These are phyloP conservation scores for Pyricularia sp. DNA, from an alignment of 2,329 filamentous ascomycete genomes.

Conservation along the genomic window DNA sequence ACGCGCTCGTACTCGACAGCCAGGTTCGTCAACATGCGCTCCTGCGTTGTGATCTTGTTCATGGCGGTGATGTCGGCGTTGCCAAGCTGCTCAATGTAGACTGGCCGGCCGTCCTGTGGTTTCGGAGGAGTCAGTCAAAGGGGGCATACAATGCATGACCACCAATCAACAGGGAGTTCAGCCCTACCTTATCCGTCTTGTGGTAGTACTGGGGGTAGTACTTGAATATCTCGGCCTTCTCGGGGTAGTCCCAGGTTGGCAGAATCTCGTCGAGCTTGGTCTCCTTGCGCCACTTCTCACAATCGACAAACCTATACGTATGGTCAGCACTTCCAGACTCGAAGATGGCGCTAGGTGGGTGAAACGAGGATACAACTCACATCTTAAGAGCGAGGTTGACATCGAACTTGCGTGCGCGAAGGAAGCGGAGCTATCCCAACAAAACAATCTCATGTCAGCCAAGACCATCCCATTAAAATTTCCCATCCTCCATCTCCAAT, in stretches of 20 bases:
- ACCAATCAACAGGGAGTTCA: not conserved
- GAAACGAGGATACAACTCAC: slow-evolving; percentile 42
- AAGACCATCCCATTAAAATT: not conserved
- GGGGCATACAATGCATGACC: not conserved
- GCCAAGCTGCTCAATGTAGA: slow-evolving; percentile 95
- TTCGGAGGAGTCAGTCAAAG: slow-evolving; percentile 1
- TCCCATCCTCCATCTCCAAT: not conserved
- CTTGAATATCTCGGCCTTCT: slow-evolving; percentile 74
- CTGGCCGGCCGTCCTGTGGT: slow-evolving; percentile 77
- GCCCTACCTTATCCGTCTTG: slow-evolving; percentile 75
- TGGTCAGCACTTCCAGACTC: not conserved
- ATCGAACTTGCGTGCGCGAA: slow-evolving; percentile 93
- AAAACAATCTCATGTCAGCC: not conserved
- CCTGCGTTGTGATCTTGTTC: slow-evolving; percentile 84
- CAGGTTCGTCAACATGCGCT: slow-evolving; percentile 94
- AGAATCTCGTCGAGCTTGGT: slow-evolving; percentile 77
- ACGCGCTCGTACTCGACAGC: slow-evolving; percentile 97
- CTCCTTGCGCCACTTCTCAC: slow-evolving; percentile 83
- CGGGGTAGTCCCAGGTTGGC: slow-evolving; percentile 74
- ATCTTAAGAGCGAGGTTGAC: slow-evolving; percentile 77
- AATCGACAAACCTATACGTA: slow-evolving; percentile 71
- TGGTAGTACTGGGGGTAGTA: slow-evolving; percentile 99
- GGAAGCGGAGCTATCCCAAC: slow-evolving; percentile 63
- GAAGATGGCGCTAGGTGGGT: not conserved
- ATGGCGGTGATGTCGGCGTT: slow-evolving; percentile 84